phyloP scores from a whole-genome alignment of 83 land plant species.

The Picea abies region DNA sequence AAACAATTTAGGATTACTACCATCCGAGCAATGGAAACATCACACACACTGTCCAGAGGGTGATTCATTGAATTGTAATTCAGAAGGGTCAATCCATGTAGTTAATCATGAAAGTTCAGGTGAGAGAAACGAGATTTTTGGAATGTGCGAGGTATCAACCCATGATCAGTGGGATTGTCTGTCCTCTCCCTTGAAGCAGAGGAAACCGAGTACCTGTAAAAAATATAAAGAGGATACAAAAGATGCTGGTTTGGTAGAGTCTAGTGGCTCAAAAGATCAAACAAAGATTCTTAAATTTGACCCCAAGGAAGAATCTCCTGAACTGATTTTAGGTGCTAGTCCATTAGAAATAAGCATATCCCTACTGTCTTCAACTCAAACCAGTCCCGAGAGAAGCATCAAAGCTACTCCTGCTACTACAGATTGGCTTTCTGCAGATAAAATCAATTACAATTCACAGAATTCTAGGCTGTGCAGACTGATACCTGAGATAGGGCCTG shows the following conservation, averaged over 20 bases:
- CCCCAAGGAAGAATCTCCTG: not conserved
- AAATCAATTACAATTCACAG: not conserved
- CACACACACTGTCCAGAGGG: not conserved
- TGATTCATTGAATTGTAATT: not conserved
- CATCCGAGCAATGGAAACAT: not conserved
- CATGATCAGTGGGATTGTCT: not conserved
- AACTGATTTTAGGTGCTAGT: not conserved
- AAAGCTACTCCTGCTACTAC: not conserved
- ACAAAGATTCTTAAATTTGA: not conserved
- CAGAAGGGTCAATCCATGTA: not conserved
- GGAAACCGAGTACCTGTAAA: not conserved
- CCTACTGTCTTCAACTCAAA: not conserved
- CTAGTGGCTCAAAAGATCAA: not conserved
- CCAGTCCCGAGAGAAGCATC: not conserved
- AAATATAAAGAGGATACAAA: not conserved
- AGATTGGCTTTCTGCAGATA: not conserved
- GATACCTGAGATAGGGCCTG: not conserved
- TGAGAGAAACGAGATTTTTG: slow-evolving; percentile 40
- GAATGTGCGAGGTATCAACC: not conserved
- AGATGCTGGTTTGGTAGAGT: slow-evolving; percentile 21
- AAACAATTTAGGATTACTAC: not conserved
- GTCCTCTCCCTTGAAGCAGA: not conserved
- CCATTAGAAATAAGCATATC: not conserved
- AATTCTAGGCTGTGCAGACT: not conserved
- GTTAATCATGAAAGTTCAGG: not conserved